Evolutionary conservation across 192 early-diverging fungal genomes (phyloP).

Genomic region (Coemansia sp.): DNA sequence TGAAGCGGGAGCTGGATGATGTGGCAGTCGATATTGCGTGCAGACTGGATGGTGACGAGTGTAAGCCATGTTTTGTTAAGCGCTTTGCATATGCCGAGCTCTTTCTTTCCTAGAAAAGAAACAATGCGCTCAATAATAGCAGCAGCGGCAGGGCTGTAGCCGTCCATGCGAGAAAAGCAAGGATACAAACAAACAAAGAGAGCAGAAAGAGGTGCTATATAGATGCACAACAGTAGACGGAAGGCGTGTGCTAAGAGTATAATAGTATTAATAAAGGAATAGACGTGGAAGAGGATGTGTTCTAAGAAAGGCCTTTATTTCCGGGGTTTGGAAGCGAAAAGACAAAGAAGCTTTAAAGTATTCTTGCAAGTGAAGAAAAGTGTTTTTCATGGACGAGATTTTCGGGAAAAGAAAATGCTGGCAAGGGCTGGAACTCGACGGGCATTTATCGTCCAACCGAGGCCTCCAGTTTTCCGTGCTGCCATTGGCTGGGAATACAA

Average conservation of each 20-base stretch:
- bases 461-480: conserved; percentile 16
- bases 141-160: conserved; percentile 37
- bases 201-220: not conserved
- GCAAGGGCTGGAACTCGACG: conserved; percentile 21
- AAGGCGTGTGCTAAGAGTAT: not conserved
- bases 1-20: conserved; percentile 45
- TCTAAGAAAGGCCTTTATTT: too few relatives aligned
- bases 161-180: conserved; percentile 29
- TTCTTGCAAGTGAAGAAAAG: not conserved
- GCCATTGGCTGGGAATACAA: conserved; percentile 42
- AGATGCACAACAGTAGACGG: not conserved
- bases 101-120: conserved; percentile 33
- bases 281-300: too few relatives aligned
- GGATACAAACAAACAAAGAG: not conserved
- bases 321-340: too few relatives aligned
- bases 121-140: conserved; percentile 43
- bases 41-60: conserved; percentile 36
- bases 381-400: not conserved
- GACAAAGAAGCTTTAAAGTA: too few relatives aligned
- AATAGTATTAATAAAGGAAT: too few relatives aligned
- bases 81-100: conserved; percentile 27
- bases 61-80: conserved; percentile 44
- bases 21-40: conserved; percentile 45
- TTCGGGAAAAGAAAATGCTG: not conserved
- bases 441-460: conserved; percentile 41